Percentiles rank a stretch among this genome's conserved stretches.
Evolutionary conservation across 2,329 filamentous ascomycete species (phyloP).

Genomic region (Ophiostoma novo-ulmi): DNA sequence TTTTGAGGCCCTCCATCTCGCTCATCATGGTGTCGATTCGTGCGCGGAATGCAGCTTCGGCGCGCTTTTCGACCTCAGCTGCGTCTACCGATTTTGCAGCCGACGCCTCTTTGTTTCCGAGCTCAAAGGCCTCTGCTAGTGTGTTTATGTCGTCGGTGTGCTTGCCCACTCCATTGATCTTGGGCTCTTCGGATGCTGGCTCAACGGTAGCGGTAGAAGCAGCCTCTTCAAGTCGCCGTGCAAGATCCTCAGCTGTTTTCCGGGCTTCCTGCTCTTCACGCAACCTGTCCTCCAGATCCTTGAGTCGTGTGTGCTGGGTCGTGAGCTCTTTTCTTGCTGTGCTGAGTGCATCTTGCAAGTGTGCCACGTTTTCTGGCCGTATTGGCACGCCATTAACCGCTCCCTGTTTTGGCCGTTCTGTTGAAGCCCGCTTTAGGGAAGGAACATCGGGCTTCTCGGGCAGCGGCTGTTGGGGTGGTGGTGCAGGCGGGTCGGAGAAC

Average conservation of each 20-base stretch:
- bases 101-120: background rate
- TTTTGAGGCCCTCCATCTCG: conserved; percentile 76
- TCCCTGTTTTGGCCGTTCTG: conserved; percentile 61
- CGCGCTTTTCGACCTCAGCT: background rate
- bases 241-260: conserved; percentile 76
- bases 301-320: conserved; percentile 71
- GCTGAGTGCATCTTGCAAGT: conserved; percentile 78
- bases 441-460: conserved; percentile 85
- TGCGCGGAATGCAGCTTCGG: conserved; percentile 48
- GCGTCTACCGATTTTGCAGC: background rate
- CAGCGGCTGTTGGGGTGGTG: conserved; percentile 85
- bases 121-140: conserved; percentile 1
- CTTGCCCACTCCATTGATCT: conserved; percentile 39
- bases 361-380: conserved; percentile 65
- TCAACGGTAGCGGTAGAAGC: conserved; percentile 27
- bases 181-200: conserved; percentile 18
- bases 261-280: conserved; percentile 75
- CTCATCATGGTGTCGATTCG: conserved; percentile 70
- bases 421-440: conserved; percentile 68
- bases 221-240: conserved; percentile 61
- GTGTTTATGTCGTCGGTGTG: background rate
- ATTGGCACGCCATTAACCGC: conserved; percentile 33
- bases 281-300: conserved; percentile 73
- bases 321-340: conserved; percentile 83
- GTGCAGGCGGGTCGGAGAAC: conserved; percentile 89